Percentiles rank a stretch among this genome's conserved stretches.
These are phyloP conservation scores for Boehmeria nivea DNA, from an alignment of 306 rosid species.

Conservation along the genomic window DNA sequence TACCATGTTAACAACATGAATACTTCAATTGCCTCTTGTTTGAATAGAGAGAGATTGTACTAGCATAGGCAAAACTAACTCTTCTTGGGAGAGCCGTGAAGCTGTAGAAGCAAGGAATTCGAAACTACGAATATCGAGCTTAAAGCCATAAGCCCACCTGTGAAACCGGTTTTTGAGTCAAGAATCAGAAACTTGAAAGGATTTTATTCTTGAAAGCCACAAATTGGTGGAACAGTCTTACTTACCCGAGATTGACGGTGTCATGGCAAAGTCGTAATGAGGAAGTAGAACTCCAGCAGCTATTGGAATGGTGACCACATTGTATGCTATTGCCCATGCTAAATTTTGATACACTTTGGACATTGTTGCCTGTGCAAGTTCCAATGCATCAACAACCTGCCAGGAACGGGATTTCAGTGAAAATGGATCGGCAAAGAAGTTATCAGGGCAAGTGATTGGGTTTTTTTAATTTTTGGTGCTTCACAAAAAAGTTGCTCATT, in stretches of 20 bases:
- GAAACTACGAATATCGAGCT: conserved; percentile 90
- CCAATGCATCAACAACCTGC: conserved; percentile 89
- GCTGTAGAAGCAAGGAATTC: conserved; percentile 83
- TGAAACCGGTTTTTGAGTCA: conserved; percentile 18
- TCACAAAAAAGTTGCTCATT: too few species aligned
- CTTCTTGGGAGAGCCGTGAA: conserved; percentile 41
- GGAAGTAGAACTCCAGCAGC: conserved; percentile 94
- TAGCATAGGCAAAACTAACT: conserved; percentile 9
- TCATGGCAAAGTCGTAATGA: conserved; percentile 86
- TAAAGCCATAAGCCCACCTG: conserved; percentile 97
- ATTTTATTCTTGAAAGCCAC: too few species aligned
- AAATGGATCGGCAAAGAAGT: neutral
- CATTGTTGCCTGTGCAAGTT: conserved; percentile 88
- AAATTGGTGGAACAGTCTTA: neutral
- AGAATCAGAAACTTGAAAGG: conserved; percentile 8
- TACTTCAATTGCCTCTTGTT: neutral
- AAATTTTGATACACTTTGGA: conserved; percentile 86
- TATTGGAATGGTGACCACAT: conserved; percentile 69
- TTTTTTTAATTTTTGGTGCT: too few species aligned
- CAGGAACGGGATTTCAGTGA: conserved; percentile 17
- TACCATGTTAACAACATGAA: neutral
- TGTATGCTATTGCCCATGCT: conserved; percentile 93
- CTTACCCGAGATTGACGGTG: conserved; percentile 94
- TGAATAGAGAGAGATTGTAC: neutral
- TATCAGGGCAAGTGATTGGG: too few species aligned